phyloP scores from a whole-genome alignment of 2,329 filamentous ascomycete species.

The Aspergillus ochraceus region DNA sequence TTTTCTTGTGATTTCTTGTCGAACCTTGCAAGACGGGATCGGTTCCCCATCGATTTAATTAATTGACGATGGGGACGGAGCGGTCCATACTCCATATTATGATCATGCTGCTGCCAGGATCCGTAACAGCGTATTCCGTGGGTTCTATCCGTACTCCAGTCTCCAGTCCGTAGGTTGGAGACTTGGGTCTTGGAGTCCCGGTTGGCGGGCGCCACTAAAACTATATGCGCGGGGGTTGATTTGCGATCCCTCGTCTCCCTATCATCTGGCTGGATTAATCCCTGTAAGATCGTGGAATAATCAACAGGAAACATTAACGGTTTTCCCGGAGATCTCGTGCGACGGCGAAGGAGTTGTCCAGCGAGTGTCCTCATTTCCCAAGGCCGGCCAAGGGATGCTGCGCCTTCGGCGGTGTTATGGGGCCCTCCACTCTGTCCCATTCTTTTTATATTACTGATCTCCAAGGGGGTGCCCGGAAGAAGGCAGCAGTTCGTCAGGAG shows the following conservation, averaged over 20 bases:
- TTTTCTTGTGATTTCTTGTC: constrained; percentile 2
- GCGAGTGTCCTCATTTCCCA: constrained; percentile 9
- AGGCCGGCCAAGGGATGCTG: constrained; percentile 17
- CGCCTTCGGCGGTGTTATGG: constrained; percentile 7
- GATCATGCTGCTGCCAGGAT: not conserved
- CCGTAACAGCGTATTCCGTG: not conserved
- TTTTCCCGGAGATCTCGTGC: constrained; percentile 5
- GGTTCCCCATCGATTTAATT: constrained; percentile 3
- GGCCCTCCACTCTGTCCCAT: constrained; percentile 9
- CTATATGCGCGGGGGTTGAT: constrained; percentile 2
- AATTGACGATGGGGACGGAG: not conserved
- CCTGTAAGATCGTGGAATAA: constrained; percentile 8
- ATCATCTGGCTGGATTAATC: constrained; percentile 4
- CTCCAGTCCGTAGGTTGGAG: not conserved
- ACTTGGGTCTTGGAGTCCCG: not conserved
- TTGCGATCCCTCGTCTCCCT: constrained; percentile 6
- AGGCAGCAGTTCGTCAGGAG: constrained; percentile 11
- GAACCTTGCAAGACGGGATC: constrained; percentile 6
- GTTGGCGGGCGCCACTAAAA: constrained; percentile 12
- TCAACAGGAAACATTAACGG: constrained; percentile 3
- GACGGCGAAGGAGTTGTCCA: constrained; percentile 4
- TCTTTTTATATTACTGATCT: constrained; percentile 7
- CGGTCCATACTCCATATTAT: no score
- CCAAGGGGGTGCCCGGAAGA: constrained; percentile 2
- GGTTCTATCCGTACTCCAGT: not conserved